These are phyloP conservation scores for Fragaria nilgerrensis DNA, from an alignment of 306 rosid genomes.

Conservation along the genomic window DNA sequence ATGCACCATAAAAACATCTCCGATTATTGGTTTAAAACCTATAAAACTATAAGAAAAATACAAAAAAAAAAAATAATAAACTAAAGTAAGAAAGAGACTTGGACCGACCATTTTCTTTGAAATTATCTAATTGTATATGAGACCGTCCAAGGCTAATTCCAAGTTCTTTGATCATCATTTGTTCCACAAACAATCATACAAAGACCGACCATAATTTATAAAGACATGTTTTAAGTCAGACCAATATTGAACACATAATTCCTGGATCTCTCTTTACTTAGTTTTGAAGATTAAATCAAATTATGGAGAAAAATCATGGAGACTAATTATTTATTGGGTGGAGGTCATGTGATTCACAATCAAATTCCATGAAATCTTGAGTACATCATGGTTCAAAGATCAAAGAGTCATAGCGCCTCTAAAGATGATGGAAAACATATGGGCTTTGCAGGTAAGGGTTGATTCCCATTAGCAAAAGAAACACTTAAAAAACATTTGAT, in stretches of 20 bases:
- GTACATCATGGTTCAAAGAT: too few relatives aligned
- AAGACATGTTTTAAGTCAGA: neutral
- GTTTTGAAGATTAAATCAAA: neutral
- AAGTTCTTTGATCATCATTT: neutral
- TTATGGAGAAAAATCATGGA: neutral
- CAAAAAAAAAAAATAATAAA: too few relatives aligned
- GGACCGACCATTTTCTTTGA: neutral
- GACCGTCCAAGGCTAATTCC: slow-evolving; percentile 4
- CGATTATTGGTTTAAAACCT: too few relatives aligned
- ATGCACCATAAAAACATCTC: too few relatives aligned
- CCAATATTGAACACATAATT: neutral
- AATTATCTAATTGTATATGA: neutral
- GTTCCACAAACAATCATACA: neutral
- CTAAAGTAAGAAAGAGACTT: too few relatives aligned
- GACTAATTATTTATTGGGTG: neutral
- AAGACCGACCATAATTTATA: neutral
- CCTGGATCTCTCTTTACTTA: neutral
- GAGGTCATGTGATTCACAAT: too few relatives aligned
- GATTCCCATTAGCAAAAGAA: neutral
- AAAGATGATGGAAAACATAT: neutral
- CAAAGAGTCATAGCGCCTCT: too few relatives aligned
- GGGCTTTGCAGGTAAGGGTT: neutral
- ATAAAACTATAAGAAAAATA: too few relatives aligned
- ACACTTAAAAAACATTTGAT: neutral
- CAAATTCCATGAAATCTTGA: too few relatives aligned